phyloP scores from a whole-genome alignment of 2,329 filamentous ascomycete genomes.

The Geosmithia flava region DNA sequence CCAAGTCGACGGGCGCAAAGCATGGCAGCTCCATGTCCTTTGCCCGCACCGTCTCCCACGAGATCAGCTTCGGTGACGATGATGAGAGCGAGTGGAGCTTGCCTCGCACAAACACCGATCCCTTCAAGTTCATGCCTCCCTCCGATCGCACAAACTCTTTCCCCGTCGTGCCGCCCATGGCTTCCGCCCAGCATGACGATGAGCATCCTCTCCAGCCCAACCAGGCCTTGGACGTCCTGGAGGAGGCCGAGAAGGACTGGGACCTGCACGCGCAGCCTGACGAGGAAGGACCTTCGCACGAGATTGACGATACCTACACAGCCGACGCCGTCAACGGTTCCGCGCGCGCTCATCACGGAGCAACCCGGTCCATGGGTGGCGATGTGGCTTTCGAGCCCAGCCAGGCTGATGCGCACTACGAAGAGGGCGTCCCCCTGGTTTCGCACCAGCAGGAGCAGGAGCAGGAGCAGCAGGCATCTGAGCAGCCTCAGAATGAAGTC shows the following conservation, averaged over 20 bases:
- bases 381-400: conserved; percentile 28
- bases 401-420: conserved; percentile 46
- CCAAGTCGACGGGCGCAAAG: conserved; percentile 18
- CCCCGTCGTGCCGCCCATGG: conserved; percentile 36
- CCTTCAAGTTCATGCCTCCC: conserved; percentile 46
- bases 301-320: background rate
- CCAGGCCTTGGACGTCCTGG: conserved; percentile 40
- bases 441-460: conserved; percentile 15
- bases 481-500: conserved; percentile 4
- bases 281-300: background rate
- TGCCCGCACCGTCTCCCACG: conserved; percentile 49
- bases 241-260: conserved; percentile 34
- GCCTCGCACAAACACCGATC: conserved; percentile 38
- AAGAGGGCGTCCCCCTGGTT: conserved; percentile 58
- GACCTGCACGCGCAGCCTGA: background rate
- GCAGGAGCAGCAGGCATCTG: background rate
- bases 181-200: conserved; percentile 12
- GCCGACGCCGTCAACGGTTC: background rate
- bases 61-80: conserved; percentile 45
- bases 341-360: conserved; percentile 2
- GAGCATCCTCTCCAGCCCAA: conserved; percentile 31
- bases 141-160: conserved; percentile 52
- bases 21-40: conserved; percentile 52
- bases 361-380: conserved; percentile 28
- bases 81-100: conserved; percentile 48